Conservation (phyloP, 1,139 yeast species). For the Zygosaccharomyces sapae region DNA sequence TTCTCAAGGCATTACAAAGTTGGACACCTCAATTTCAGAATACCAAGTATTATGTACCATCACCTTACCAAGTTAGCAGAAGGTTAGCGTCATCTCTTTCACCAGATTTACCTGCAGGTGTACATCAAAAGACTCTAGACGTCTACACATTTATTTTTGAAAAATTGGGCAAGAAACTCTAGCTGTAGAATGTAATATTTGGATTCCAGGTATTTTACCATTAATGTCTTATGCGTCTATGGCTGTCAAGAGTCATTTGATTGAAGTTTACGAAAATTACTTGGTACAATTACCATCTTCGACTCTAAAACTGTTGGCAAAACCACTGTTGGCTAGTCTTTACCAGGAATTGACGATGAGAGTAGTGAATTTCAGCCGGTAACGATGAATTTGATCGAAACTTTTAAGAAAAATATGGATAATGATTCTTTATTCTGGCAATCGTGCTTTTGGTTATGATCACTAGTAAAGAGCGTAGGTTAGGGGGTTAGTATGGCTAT, state of each 20-base stretch:
- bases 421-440: constrained; percentile 87
- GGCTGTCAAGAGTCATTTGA: constrained; percentile 73
- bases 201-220: constrained; percentile 91
- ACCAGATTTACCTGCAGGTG: constrained; percentile 85
- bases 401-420: constrained; percentile 51
- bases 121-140: constrained; percentile 81
- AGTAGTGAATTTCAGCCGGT: constrained; percentile 74
- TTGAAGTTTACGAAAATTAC: constrained; percentile 55
- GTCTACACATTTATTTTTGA: constrained; percentile 69
- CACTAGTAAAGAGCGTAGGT: constrained; percentile 69
- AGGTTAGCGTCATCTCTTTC: constrained; percentile 54
- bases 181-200: constrained; percentile 52
- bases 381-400: constrained; percentile 56
- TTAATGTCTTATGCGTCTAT: constrained; percentile 83
- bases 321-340: constrained; percentile 69
- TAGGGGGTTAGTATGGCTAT: constrained; percentile 84
- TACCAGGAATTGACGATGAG: constrained; percentile 91
- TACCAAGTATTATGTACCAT: constrained; percentile 48
- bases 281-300: constrained; percentile 50
- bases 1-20: constrained; percentile 63
- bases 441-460: constrained; percentile 69
- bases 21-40: constrained; percentile 55
- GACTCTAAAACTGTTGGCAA: constrained; percentile 51
- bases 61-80: constrained; percentile 37
- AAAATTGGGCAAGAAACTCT: constrained; percentile 51